phyloP scores from a whole-genome alignment of 2,329 filamentous ascomycete genomes.

The Beauveria sp. region DNA sequence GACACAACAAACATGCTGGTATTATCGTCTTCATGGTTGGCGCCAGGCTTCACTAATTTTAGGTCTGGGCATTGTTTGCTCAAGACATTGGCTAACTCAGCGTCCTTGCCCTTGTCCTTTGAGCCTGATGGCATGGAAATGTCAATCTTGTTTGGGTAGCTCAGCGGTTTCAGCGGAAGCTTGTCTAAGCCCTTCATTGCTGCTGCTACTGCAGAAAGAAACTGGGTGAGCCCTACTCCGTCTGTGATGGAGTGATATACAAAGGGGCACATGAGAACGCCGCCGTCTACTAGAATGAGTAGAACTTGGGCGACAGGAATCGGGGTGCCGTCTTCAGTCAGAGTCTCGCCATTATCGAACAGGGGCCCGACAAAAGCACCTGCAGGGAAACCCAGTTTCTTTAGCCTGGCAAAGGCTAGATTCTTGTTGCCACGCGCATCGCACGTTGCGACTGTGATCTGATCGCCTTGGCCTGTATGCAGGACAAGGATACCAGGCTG shows the following conservation, averaged over 20 bases:
- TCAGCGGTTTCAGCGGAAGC: not conserved
- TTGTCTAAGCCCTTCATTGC: not conserved
- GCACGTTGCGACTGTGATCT: not conserved
- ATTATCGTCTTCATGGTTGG: constrained; percentile 26
- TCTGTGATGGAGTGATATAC: constrained; percentile 36
- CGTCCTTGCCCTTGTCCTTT: not conserved
- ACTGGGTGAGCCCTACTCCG: constrained; percentile 30
- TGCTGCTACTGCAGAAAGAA: constrained; percentile 30
- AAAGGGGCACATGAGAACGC: constrained; percentile 32
- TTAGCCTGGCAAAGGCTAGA: constrained; percentile 20
- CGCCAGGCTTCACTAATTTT: constrained; percentile 21
- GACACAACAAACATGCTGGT: constrained; percentile 24
- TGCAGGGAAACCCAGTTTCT: constrained; percentile 22
- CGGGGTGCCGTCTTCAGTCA: constrained; percentile 12
- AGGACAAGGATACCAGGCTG: not conserved
- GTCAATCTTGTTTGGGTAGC: constrained; percentile 16
- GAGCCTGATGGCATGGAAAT: not conserved
- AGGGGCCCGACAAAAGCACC: constrained; percentile 22
- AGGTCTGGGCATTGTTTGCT: constrained; percentile 32
- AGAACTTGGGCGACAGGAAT: constrained; percentile 32
- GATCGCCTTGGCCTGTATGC: not conserved
- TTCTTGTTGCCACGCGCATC: not conserved
- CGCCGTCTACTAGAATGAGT: constrained; percentile 31
- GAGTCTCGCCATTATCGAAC: constrained; percentile 15
- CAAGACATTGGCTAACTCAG: constrained; percentile 14